Evolutionary conservation across 2,329 filamentous ascomycete species (phyloP).

Genomic region (Cadophora sp.): DNA sequence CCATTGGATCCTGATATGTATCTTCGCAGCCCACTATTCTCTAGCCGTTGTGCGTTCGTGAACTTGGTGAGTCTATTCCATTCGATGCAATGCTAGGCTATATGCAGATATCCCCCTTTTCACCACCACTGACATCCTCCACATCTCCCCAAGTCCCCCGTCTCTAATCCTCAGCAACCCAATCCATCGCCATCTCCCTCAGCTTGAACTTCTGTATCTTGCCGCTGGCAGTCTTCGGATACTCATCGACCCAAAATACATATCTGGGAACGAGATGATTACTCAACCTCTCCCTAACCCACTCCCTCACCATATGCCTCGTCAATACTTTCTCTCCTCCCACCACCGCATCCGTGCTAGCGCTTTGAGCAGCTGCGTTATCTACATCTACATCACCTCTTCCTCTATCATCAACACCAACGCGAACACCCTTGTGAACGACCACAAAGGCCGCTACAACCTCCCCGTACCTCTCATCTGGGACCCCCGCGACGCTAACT

Average conservation of each 20-base stretch:
- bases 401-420: slow-evolving; percentile 40
- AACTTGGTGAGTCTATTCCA: too few species aligned
- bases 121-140: not conserved
- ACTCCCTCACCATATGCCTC: slow-evolving; percentile 67
- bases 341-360: too few species aligned
- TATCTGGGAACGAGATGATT: slow-evolving; percentile 85
- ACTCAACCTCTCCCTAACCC: slow-evolving; percentile 73
- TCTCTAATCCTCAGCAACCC: slow-evolving; percentile 39
- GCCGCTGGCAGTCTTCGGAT: slow-evolving; percentile 93
- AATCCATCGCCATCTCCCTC: slow-evolving; percentile 61
- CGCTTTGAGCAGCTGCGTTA: too few species aligned
- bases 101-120: not conserved
- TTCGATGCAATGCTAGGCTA: too few species aligned
- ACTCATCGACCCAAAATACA: slow-evolving; percentile 86
- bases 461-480: slow-evolving; percentile 85
- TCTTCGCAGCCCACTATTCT: too few species aligned
- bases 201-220: slow-evolving; percentile 97
- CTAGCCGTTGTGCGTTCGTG: too few species aligned
- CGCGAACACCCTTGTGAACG: slow-evolving; percentile 47
- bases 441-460: slow-evolving; percentile 85
- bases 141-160: too few species aligned
- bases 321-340: slow-evolving; percentile 48
- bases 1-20: too few species aligned
- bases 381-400: slow-evolving; percentile 29
- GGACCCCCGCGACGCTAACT: slow-evolving; percentile 82